Evolutionary conservation across 2,329 filamentous ascomycete species (phyloP).

Genomic region (Annulohypoxylon truncatum): DNA sequence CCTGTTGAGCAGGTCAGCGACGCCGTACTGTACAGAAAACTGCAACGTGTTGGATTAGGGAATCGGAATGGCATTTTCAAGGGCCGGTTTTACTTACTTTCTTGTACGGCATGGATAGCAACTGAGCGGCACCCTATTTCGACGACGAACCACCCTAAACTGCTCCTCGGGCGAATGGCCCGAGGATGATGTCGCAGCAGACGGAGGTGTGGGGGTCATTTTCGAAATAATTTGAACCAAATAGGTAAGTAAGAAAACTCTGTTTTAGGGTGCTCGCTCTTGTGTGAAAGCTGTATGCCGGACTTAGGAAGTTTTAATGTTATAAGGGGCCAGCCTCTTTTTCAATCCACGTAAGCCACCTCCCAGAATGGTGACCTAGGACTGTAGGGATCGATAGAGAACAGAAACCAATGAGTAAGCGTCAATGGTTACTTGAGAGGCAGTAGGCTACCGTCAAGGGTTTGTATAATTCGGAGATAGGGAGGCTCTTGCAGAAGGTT

Average conservation of each 20-base stretch:
- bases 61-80: conserved; percentile 27
- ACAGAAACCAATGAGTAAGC: conserved; percentile 36
- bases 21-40: conserved; percentile 26
- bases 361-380: neutral
- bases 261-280: conserved; percentile 30
- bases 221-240: conserved; percentile 40
- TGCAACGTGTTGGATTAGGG: conserved; percentile 35
- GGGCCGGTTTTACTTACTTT: conserved; percentile 71
- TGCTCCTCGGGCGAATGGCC: conserved; percentile 85
- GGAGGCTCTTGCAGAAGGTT: conserved; percentile 33
- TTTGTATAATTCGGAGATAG: conserved; percentile 33
- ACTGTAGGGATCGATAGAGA: conserved; percentile 18
- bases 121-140: conserved; percentile 90
- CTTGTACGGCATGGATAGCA: conserved; percentile 91
- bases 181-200: conserved; percentile 80
- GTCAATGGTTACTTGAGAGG: conserved; percentile 18
- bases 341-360: conserved; percentile 27
- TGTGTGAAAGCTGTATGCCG: conserved; percentile 37
- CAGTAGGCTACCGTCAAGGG: conserved; percentile 13
- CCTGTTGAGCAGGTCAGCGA: conserved; percentile 51
- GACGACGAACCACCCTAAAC: conserved; percentile 88
- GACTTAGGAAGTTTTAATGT: conserved; percentile 39
- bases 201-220: conserved; percentile 83
- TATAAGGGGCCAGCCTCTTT: conserved; percentile 40
- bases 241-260: conserved; percentile 13